Evolutionary conservation across 176 grass and related monocot species (phyloP).

Genomic region (Pharus latifolius): DNA sequence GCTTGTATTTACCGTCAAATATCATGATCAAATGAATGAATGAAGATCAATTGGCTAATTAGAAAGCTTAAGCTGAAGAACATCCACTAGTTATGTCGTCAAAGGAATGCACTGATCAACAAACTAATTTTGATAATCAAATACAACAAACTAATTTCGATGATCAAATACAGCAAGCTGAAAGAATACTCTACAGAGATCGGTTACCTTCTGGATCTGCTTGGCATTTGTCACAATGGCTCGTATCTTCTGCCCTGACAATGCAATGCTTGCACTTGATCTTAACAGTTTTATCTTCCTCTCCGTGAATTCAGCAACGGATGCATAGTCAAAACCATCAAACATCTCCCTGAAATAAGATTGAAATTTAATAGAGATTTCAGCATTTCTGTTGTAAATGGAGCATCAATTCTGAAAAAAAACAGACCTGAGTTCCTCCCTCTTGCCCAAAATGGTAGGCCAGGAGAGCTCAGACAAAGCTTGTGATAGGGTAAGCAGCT

Average conservation of each 20-base stretch:
- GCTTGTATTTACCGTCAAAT: background rate
- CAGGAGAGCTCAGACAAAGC: conserved; percentile 48
- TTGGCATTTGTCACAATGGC: conserved; percentile 37
- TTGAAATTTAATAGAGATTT: background rate
- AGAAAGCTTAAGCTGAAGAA: background rate
- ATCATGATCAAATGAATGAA: background rate
- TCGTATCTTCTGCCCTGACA: conserved; percentile 51
- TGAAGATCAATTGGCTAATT: background rate
- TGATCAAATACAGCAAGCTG: background rate
- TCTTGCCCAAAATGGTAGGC: conserved; percentile 41
- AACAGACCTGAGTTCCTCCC: conserved; percentile 39
- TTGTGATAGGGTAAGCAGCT: conserved; percentile 40
- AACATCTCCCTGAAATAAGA: conserved; percentile 23
- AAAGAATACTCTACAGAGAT: background rate
- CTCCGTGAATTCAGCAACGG: conserved; percentile 23
- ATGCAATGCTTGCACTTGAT: conserved; percentile 18
- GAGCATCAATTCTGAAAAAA: background rate
- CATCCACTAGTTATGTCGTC: background rate
- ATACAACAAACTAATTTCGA: background rate
- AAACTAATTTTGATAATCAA: background rate
- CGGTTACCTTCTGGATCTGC: conserved; percentile 27
- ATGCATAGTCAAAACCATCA: conserved; percentile 23
- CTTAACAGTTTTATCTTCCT: conserved; percentile 33
- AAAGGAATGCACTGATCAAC: background rate
- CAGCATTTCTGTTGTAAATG: background rate